These are phyloP conservation scores for Colletotrichum lini DNA, from an alignment of 2,329 filamentous ascomycete genomes.

Conservation along the genomic window DNA sequence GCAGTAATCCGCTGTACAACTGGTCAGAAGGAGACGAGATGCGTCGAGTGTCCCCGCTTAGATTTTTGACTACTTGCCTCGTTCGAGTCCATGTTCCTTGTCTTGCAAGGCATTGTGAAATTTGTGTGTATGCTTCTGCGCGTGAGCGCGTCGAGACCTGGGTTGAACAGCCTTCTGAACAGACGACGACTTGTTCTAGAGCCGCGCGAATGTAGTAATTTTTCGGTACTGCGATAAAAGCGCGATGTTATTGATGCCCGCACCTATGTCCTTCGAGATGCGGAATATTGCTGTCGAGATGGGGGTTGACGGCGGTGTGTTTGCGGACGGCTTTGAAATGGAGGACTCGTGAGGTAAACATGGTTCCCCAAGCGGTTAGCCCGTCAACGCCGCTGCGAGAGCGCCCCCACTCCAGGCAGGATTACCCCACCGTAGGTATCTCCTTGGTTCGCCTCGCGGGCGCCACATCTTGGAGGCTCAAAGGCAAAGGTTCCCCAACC, in stretches of 20 bases:
- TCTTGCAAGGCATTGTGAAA: slow-evolving; percentile 38
- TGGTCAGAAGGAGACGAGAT: slow-evolving; percentile 1
- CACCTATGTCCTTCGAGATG: slow-evolving; percentile 12
- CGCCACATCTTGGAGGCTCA: not conserved
- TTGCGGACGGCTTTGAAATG: slow-evolving; percentile 21
- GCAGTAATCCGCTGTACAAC: slow-evolving; percentile 58
- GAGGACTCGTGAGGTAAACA: slow-evolving; percentile 48
- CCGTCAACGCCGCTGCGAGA: not conserved
- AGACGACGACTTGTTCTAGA: not conserved
- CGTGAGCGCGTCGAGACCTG: slow-evolving; percentile 24
- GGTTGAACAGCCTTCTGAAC: not conserved
- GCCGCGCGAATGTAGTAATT: no score
- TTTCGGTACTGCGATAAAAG: not conserved
- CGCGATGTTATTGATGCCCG: slow-evolving; percentile 8
- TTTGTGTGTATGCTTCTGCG: slow-evolving; percentile 28
- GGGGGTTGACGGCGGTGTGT: slow-evolving; percentile 26
- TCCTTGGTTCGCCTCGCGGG: not conserved
- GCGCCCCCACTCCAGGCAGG: slow-evolving; percentile 16
- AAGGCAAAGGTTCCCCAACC: not conserved
- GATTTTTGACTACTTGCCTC: slow-evolving; percentile 26
- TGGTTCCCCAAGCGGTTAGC: slow-evolving; percentile 46
- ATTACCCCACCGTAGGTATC: not conserved
- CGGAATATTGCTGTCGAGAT: slow-evolving; percentile 14
- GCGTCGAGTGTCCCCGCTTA: not conserved
- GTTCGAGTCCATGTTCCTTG: slow-evolving; percentile 40